Evolutionary conservation across 208 protist species (phyloP), one percentile per base, ranked within the genome.

Genomic region (Borovskyia barvae): DNA sequence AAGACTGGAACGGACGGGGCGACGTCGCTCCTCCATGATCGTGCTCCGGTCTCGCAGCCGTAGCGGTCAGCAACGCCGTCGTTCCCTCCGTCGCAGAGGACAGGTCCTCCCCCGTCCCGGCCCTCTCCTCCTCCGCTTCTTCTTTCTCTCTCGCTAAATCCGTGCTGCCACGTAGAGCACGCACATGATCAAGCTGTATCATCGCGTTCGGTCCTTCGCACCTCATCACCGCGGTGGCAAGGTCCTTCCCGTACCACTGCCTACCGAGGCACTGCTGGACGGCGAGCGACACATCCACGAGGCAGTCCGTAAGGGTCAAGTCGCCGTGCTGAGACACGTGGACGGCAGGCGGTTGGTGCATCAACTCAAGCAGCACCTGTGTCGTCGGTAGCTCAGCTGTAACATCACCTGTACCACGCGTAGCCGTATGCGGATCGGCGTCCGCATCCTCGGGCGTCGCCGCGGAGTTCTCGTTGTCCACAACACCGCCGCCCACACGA

Each of bases 261-360:
- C 29, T 20, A 20, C 28, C 17, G 46, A 37, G 59, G 22, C 5
- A 24, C 25, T 15, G 39, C 49, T 45, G 26, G 33, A 48, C 11
- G 26, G 26, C 26, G 22, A 60, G 45, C 2, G 62, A 60, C 22
- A 19, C 37, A 25, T 69, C 63, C 12, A 69, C 25, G 24, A 69
- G 8, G 28, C 63, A 62, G 53, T 69, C 63, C 15, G 24, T 37
- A 12, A 69, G 30, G 37, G 17, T 54, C 37, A 69, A 14, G 22
- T 57, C 53, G 24, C 63, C 63, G 35, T 69, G 63, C 63, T 69
- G 52, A 24, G 20, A 55, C n/a, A 69, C 46, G 19, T 69, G 30
- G 5, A 69, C 32, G n/a, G 37, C 53, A 5, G 63, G 52, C 8
- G 33, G 33, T 36, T 64, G 45, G 7, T 19, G 35, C 9, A 40